Base-by-base conservation (phyloP, 441 rosid species). In the Mallotus japonicus region DNA sequence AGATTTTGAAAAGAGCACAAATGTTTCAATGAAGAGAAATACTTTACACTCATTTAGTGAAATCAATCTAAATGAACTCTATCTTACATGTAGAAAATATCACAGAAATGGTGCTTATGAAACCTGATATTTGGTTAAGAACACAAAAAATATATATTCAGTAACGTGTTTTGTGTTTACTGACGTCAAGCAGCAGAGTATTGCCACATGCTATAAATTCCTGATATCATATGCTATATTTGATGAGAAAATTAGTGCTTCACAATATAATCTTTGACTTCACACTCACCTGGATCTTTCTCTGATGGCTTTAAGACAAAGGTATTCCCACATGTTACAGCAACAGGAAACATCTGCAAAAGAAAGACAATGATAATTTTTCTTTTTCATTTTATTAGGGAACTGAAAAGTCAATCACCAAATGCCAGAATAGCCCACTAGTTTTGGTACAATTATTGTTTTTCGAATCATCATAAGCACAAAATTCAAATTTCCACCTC, bases 251-350 rank as follows among this genome's bases (percentile, higher is more conserved):
- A 59, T 42, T 22, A 14, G n/a, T 28, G 53, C 34, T 55, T 51
- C 16, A 63, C 14, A 55, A 62, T 3, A 57, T n/a, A 13, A 61
- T 62, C 19, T 54, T 16, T 46, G 78, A 64, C 57, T 64, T 42
- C 49, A 71, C 11, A 71, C 73, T 82, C 77, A 89, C 98, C 98
- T 2, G 98, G 98, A 81, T 92, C 97, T 83, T 94, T 94, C 81
- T 94, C 98, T 2, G 97, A 90, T 78, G 97, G 98, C 91, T 94
- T 94, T 62, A 92, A 81, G 73, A 94, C 82, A 88, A 80, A 90
- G 47, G 98, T 94, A 80, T 94, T 94, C 40, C 98, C 98, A 77
- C 98, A 90, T 19, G 98, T 87, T 75, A 88, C 91, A 14, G 98
- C 97, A 71, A 94, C 65, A 0, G 98, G 98, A 74, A 94, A 94